These are phyloP conservation scores for Botrytis elliptica DNA, from an alignment of 2,329 filamentous ascomycete genomes.

Conservation along the genomic window DNA sequence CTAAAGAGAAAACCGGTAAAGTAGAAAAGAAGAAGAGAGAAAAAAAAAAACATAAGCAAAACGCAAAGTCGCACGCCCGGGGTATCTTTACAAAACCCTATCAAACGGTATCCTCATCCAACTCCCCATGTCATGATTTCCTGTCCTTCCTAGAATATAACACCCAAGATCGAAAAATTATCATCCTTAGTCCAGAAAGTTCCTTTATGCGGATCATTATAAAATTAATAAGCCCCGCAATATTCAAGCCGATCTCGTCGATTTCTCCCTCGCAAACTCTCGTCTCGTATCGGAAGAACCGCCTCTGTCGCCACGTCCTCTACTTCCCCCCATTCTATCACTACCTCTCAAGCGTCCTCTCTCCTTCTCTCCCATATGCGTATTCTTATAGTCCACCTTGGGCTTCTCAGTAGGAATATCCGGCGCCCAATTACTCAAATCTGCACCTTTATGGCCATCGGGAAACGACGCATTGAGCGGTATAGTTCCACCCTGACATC, in stretches of 20 bases:
- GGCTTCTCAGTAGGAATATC: not conserved
- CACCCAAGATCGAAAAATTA: no score
- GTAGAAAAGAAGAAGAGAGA: not conserved
- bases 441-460: not conserved
- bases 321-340: not conserved
- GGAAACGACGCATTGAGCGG: not conserved
- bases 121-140: not conserved
- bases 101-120: not conserved
- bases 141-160: not conserved
- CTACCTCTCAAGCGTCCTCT: not conserved
- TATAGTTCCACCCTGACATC: not conserved
- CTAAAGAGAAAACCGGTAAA: not conserved
- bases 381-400: not conserved
- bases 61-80: not conserved
- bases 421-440: not conserved
- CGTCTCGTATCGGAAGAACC: not conserved
- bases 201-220: not conserved
- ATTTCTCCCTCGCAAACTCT: not conserved
- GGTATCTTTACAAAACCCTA: slow-evolving; percentile 1
- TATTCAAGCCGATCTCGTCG: not conserved
- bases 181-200: not conserved
- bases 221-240: not conserved
- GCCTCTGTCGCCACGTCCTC: not conserved
- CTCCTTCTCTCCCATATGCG: not conserved
- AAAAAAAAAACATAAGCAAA: not conserved